Percentiles rank a stretch among this genome's conserved stretches.
phyloP scores from a whole-genome alignment of 169 alveolate genomes.

The Plasmodium relictum region DNA sequence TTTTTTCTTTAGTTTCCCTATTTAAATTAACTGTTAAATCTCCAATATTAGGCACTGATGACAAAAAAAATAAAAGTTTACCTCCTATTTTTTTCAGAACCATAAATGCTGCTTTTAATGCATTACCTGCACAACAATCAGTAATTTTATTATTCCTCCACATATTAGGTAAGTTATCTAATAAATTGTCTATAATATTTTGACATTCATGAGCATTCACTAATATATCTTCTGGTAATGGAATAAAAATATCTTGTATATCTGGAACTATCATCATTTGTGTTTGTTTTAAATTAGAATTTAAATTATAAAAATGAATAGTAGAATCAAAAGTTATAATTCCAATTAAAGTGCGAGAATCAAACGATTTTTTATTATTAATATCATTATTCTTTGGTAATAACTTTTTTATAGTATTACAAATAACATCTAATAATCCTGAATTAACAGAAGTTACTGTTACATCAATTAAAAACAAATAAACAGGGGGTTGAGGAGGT shows the following conservation, averaged over 20 bases:
- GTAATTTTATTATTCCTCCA: constrained; percentile 90
- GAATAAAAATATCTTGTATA: constrained; percentile 93
- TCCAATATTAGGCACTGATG: constrained; percentile 90
- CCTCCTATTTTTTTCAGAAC: constrained; percentile 96
- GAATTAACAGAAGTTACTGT: constrained; percentile 92
- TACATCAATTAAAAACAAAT: constrained; percentile 92
- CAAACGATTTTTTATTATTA: constrained; percentile 71
- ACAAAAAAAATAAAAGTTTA: constrained; percentile 89
- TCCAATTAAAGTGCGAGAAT: constrained; percentile 93
- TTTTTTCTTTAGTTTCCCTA: constrained; percentile 79
- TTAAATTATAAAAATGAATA: constrained; percentile 95
- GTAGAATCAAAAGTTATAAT: constrained; percentile 96
- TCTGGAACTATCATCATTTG: constrained; percentile 94
- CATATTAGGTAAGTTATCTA: constrained; percentile 90
- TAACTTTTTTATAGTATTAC: constrained; percentile 90
- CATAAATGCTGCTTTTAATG: constrained; percentile 93
- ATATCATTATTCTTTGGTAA: constrained; percentile 18
- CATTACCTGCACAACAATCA: constrained; percentile 90
- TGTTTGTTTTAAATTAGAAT: constrained; percentile 89
- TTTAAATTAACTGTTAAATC: constrained; percentile 87
- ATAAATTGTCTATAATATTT: constrained; percentile 77
- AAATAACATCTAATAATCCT: constrained; percentile 92
- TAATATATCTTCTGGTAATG: constrained; percentile 94
- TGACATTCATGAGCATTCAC: constrained; percentile 90
- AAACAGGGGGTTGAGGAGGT: constrained; percentile 98